These are phyloP conservation scores for Rutstroemia sp. DNA, from an alignment of 2,329 filamentous ascomycete genomes.

Conservation along the genomic window DNA sequence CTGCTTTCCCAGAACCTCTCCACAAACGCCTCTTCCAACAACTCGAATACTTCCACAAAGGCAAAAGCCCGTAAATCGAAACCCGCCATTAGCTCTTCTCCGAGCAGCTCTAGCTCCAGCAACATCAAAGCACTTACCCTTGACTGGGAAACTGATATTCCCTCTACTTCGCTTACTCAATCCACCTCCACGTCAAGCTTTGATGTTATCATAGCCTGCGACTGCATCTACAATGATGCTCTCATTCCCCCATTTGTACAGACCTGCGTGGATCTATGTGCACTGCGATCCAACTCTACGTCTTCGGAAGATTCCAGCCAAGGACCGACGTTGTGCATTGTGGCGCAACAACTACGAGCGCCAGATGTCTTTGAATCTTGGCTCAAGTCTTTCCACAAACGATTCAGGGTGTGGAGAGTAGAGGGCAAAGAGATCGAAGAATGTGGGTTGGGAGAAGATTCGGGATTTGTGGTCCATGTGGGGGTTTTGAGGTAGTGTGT, in stretches of 20 bases:
- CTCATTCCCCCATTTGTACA: conserved; percentile 76
- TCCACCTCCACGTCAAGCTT: conserved; percentile 40
- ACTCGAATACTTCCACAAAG: background rate
- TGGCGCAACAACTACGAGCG: conserved; percentile 84
- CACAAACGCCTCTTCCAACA: conserved; percentile 35
- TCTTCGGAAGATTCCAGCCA: conserved; percentile 6
- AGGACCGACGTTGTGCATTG: conserved; percentile 61
- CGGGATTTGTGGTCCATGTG: conserved; percentile 78
- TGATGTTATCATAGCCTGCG: conserved; percentile 74
- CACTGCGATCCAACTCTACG: conserved; percentile 37
- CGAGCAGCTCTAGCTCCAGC: background rate
- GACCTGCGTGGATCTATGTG: conserved; percentile 69
- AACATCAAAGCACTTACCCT: conserved; percentile 35
- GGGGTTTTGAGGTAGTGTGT: conserved; percentile 47
- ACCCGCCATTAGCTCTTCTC: conserved; percentile 6
- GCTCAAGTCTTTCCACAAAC: conserved; percentile 57
- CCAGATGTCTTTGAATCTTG: conserved; percentile 80
- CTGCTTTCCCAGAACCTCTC: conserved; percentile 70
- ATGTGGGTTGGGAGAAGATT: conserved; percentile 31
- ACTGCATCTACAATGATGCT: conserved; percentile 92
- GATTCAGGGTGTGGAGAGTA: conserved; percentile 72
- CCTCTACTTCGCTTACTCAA: conserved; percentile 21
- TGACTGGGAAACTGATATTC: conserved; percentile 67
- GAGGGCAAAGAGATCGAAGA: conserved; percentile 20
- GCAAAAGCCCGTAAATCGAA: conserved; percentile 16